Evolutionary conservation across 306 rosid genomes (phyloP).

Genomic region (Sesbania bispinosa): DNA sequence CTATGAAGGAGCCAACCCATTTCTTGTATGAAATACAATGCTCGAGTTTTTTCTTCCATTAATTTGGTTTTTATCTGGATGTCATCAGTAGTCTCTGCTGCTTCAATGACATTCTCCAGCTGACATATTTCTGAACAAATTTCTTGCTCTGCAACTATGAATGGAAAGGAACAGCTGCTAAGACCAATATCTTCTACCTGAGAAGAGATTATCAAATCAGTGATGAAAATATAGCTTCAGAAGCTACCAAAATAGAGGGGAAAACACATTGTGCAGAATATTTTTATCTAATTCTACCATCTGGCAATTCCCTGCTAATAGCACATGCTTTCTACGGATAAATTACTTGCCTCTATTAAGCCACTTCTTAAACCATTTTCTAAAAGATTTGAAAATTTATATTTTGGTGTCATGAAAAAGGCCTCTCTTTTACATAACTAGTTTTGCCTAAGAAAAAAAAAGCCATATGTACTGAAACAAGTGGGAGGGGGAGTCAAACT

Average conservation of each 20-base stretch:
- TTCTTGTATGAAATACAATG: constrained; percentile 77
- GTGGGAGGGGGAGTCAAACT: background rate
- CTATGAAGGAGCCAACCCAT: constrained; percentile 97
- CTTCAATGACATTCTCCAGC: constrained; percentile 66
- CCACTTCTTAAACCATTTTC: background rate
- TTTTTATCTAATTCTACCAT: constrained; percentile 17
- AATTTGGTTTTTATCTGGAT: constrained; percentile 32
- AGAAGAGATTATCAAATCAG: constrained; percentile 20
- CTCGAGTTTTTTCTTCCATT: constrained; percentile 60
- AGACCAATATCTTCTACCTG: constrained; percentile 93
- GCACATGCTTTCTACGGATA: constrained; percentile 8
- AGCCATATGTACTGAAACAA: too few species aligned
- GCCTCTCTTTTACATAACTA: background rate
- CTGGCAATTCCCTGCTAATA: background rate
- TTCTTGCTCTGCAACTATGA: constrained; percentile 83
- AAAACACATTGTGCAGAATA: background rate
- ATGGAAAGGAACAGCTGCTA: constrained; percentile 79
- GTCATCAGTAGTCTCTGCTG: constrained; percentile 38
- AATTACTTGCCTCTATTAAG: background rate
- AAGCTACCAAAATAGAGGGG: background rate
- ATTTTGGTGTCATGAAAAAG: background rate
- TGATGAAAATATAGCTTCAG: constrained; percentile 14
- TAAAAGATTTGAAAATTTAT: background rate
- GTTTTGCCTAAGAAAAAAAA: background rate
- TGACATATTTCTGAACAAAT: constrained; percentile 76